Evolutionary conservation across 495 filamentous ascomycete species (phyloP).

Genomic region (Tuber calosporum): DNA sequence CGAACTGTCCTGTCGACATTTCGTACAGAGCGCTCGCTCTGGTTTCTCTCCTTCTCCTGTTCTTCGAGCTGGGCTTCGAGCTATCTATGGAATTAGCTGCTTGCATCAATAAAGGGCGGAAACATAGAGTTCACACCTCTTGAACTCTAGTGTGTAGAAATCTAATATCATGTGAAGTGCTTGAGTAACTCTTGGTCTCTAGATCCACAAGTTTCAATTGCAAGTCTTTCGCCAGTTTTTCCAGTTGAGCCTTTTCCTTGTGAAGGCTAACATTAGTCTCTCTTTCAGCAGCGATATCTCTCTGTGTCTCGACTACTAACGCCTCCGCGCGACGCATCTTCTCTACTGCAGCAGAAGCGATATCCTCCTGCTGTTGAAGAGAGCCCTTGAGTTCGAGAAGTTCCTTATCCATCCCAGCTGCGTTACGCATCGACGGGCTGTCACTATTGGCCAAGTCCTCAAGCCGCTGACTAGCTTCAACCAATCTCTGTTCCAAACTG

Average conservation of each 20-base stretch:
- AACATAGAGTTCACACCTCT: slow-evolving; percentile 58
- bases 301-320: slow-evolving; percentile 79
- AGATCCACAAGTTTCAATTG: slow-evolving; percentile 85
- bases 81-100: slow-evolving; percentile 46
- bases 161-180: slow-evolving; percentile 84
- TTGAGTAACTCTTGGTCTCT: slow-evolving; percentile 94
- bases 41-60: slow-evolving; percentile 66
- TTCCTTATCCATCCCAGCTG: slow-evolving; percentile 81
- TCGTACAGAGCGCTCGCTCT: slow-evolving; percentile 76
- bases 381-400: slow-evolving; percentile 82
- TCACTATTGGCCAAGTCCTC: slow-evolving; percentile 83
- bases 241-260: slow-evolving; percentile 84
- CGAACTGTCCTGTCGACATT: slow-evolving; percentile 92
- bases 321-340: slow-evolving; percentile 98
- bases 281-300: slow-evolving; percentile 84
- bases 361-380: slow-evolving; percentile 88
- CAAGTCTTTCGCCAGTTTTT: slow-evolving; percentile 85
- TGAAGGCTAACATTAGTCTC: slow-evolving; percentile 75
- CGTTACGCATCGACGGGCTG: slow-evolving; percentile 83
- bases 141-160: slow-evolving; percentile 93
- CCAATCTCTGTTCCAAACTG: slow-evolving; percentile 74
- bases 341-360: slow-evolving; percentile 83
- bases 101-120: slow-evolving; percentile 18
- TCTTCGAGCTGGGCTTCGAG: slow-evolving; percentile 86
- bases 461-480: slow-evolving; percentile 82